Base-by-base conservation (phyloP, 139 green algal species). In the Closterium sp. region DNA sequence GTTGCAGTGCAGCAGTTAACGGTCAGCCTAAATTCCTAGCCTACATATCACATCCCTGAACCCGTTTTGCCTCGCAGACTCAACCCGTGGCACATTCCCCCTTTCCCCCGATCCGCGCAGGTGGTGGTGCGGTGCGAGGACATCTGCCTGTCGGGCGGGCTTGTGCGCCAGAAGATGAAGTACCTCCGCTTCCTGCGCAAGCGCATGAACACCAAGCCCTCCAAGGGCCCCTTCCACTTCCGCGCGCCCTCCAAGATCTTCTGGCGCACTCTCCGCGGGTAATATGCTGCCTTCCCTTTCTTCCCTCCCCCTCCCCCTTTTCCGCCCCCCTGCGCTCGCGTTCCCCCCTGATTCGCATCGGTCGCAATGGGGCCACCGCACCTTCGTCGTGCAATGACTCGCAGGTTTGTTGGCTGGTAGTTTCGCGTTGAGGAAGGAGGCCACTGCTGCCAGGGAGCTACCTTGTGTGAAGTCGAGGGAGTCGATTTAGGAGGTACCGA, bases 141-240 rank as follows among this genome's bases (percentile, higher is more conserved):
- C 88, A 98, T 99, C 90, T 96, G 92, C 96, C 97, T 99, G 87
- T 99, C 97, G 85, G 98, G 98, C 88, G 98, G 98, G 89, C 95
- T 99, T 88, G 97, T 99, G 31, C 97, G 98, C 84, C 98, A 99
- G 94, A 98, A 98, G 95, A 97, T 97, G 94, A 99, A 99, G 97
- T 95, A 94, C 91, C 91, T 92, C 31, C 93, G 93, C 45, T 95
- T 94, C 73, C 88, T 95, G 24, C 70, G 93, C 9, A 99, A 99
- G 96, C 95, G 97, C 30, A 98, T 97, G 94, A 98, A 98, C 95
- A 98, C 98, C 86, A 98, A 99, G 94, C 98, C 98, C 85, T 96
- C 88, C 62, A 96, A 97, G 88, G 98, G 98, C 34, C 97, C 97
- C 73, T 97, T 98, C 95, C 98, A 99, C 95, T 99, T 97, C 97